Evolutionary conservation across 2,329 filamentous ascomycete genomes (phyloP).

Genomic region (Cercospora berteroae): DNA sequence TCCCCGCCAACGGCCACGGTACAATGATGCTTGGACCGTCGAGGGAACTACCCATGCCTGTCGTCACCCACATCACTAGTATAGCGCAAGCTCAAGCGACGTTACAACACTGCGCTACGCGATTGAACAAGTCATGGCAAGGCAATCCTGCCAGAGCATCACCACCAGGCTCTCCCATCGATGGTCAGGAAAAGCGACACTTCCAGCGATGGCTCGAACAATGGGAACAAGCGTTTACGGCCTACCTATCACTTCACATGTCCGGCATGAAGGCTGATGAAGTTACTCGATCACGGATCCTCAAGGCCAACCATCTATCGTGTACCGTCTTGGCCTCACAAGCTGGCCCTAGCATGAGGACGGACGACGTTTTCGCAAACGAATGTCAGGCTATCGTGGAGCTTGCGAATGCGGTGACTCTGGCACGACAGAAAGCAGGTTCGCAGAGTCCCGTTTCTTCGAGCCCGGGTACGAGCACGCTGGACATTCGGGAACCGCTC

Average conservation of each 20-base stretch:
- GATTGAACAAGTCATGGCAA: constrained; percentile 27
- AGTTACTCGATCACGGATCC: constrained; percentile 31
- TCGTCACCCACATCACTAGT: constrained; percentile 29
- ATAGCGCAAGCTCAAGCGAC: constrained; percentile 36
- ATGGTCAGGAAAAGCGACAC: constrained; percentile 22
- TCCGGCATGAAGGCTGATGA: constrained; percentile 31
- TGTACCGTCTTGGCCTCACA: constrained; percentile 35
- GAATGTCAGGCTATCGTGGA: constrained; percentile 36
- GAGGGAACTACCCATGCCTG: constrained; percentile 37
- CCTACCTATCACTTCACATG: constrained; percentile 32
- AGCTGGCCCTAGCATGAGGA: constrained; percentile 16
- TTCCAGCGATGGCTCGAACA: constrained; percentile 35
- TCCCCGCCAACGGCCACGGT: constrained; percentile 9
- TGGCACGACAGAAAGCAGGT: constrained; percentile 16
- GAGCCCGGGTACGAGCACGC: constrained; percentile 13
- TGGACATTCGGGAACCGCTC: constrained; percentile 31
- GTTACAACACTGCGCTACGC: constrained; percentile 34
- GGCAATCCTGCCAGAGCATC: constrained; percentile 21
- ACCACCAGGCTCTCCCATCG: constrained; percentile 22
- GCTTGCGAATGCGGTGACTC: constrained; percentile 29
- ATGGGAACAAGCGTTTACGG: constrained; percentile 36
- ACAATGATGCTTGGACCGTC: constrained; percentile 20
- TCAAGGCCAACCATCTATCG: constrained; percentile 37
- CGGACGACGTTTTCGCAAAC: constrained; percentile 26
- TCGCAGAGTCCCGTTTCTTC: constrained; percentile 15